phyloP scores from a whole-genome alignment of 768 basidiomycete species.

The Mycena floridula region DNA sequence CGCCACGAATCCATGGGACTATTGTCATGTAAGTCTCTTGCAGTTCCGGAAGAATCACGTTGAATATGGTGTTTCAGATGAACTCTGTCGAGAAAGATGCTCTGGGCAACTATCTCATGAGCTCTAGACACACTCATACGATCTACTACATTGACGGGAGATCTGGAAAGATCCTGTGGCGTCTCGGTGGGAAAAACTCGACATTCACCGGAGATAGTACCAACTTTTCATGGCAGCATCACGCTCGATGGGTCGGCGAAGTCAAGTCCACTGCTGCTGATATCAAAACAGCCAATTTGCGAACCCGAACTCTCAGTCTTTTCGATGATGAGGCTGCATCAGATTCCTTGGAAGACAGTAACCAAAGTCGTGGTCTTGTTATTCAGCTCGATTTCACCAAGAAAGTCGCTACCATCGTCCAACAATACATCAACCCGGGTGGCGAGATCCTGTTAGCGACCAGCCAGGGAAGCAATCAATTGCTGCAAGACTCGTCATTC shows the following conservation, averaged over 20 bases:
- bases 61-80: neutral
- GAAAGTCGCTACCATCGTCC: constrained; percentile 1
- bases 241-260: constrained; percentile 12
- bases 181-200: constrained; percentile 11
- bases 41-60: neutral
- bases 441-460: neutral
- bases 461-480: constrained; percentile 4
- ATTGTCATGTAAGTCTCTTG: neutral
- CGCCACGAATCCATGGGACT: neutral
- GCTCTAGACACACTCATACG: constrained; percentile 10
- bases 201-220: constrained; percentile 10
- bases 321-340: constrained; percentile 4
- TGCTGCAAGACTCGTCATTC: neutral
- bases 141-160: constrained; percentile 11
- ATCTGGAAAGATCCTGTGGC: constrained; percentile 14
- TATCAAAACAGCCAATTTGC: neutral
- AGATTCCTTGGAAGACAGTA: neutral
- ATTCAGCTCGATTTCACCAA: constrained; percentile 3
- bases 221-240: constrained; percentile 13
- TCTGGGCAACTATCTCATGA: constrained; percentile 13
- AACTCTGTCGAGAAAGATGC: constrained; percentile 8
- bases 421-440: neutral
- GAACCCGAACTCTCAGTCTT: neutral
- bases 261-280: constrained; percentile 8
- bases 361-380: constrained; percentile 2